A percentile compares a stretch with the other conserved stretches of the same genome.
Evolutionary conservation across 805 yeast genomes (phyloP).

Genomic region (Zygosaccharomyces lentus): DNA sequence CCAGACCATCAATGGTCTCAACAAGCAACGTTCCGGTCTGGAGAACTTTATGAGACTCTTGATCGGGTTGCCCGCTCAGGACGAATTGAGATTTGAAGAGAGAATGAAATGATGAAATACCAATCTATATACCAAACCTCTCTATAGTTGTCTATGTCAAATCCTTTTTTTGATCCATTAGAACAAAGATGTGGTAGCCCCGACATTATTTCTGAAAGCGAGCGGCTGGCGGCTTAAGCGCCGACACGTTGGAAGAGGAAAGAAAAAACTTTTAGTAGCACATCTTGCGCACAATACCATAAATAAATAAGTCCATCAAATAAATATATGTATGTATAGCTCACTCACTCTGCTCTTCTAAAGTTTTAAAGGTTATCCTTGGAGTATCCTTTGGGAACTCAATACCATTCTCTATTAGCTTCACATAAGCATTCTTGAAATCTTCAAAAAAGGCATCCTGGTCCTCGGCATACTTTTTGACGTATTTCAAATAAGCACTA

Average conservation of each 20-base stretch:
- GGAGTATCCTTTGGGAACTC: slow-evolving; percentile 48
- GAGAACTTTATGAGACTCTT: slow-evolving; percentile 87
- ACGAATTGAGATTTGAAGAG: slow-evolving; percentile 93
- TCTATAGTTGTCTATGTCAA: no score
- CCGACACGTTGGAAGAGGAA: no score
- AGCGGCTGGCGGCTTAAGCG: no score
- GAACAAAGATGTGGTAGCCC: no score
- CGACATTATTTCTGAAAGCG: no score
- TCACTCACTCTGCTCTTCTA: slow-evolving; percentile 57
- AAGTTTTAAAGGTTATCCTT: slow-evolving; percentile 53
- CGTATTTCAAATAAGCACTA: slow-evolving; percentile 55
- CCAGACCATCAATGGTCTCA: slow-evolving; percentile 86
- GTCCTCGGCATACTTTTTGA: slow-evolving; percentile 63
- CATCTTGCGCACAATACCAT: background rate
- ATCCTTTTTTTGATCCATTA: no score
- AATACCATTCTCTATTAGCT: slow-evolving; percentile 73
- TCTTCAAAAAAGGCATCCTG: slow-evolving; percentile 56
- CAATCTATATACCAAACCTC: background rate
- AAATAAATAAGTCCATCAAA: background rate
- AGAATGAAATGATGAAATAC: slow-evolving; percentile 40
- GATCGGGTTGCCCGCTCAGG: slow-evolving; percentile 84
- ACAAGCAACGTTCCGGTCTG: slow-evolving; percentile 88
- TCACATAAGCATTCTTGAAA: slow-evolving; percentile 63
- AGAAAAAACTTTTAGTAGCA: no score
- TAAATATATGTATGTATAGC: background rate